Evolutionary conservation across 352 stramenopile genomes (phyloP), one percentile per base, ranked within the genome.

Genomic region (Globisporangium viniferum): DNA sequence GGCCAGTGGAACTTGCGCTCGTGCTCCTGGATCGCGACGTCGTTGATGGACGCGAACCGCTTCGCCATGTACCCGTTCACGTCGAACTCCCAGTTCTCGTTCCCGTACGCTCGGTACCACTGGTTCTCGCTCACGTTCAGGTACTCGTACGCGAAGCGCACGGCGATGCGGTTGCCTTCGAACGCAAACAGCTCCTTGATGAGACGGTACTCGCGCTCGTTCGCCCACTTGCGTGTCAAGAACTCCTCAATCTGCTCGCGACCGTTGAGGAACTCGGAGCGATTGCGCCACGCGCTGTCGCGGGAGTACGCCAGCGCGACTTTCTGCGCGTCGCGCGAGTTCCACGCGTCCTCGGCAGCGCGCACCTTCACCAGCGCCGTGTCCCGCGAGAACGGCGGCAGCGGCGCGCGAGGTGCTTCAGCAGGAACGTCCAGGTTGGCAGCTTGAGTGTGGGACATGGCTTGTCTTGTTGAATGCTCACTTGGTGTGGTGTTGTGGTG

Each of bases 61-160:
- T 85, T 74, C 24, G 82, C 75, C 89, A 97, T 97, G 67, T 80
- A 79, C 5, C 90, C 90, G 31, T 84, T 44, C 4, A 75, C 78
- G 44, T 97, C 78, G 67, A 97, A 97, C 58, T 89, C 81, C 89
- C 90, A 97, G 71, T 96, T 94, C 69, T 97, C 90, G 61, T 97
- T 96, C 51, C 90, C 90, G 68, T 97, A 92, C 36, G 86, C 75
- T 7, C 89, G 87, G 44, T 80, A 92, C 86, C 89, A 97, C 64
- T 96, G 80, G 18, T 81, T 67, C 27, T 75, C 35, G 14, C 69
- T 55, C 12, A 72, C 70, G 59, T 91, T 75, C 9, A 75, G 60
- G 75, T 82, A 95, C 68, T 97, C 90, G 76, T 97, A 97, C 24
- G 78, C 81, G 69, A 97, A 97, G 31, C 87, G 80, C 49, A 97